These are phyloP conservation scores for Debaryomyces tyrocola DNA, from an alignment of 805 yeast genomes.

Conservation along the genomic window DNA sequence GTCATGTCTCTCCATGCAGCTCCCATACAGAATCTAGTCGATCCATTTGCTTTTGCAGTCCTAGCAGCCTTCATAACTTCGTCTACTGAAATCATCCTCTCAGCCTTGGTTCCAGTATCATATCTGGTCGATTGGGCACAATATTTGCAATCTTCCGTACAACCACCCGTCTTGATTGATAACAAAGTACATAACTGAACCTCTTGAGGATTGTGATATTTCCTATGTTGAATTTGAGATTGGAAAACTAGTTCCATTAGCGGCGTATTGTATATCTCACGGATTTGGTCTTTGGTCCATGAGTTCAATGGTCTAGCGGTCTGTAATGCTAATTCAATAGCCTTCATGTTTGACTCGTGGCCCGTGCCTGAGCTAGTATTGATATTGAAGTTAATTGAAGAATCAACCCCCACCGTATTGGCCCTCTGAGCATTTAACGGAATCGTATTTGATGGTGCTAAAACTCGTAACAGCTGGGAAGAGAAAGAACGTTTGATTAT, in stretches of 20 bases:
- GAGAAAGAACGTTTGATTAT: background rate
- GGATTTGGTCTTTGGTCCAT: conserved; percentile 65
- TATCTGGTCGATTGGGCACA: conserved; percentile 75
- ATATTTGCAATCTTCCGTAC: conserved; percentile 79
- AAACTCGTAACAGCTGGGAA: background rate
- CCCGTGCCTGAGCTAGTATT: background rate
- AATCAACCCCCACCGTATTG: background rate
- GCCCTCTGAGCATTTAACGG: conserved; percentile 1
- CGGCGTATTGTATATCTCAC: conserved; percentile 64
- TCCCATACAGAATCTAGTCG: conserved; percentile 81
- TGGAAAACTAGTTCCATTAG: conserved; percentile 57
- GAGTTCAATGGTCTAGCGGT: conserved; percentile 20
- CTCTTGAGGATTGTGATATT: conserved; percentile 64
- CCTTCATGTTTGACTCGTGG: background rate
- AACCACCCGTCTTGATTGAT: conserved; percentile 78
- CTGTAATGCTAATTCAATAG: conserved; percentile 15
- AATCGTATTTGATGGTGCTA: conserved; percentile 1
- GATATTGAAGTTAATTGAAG: conserved; percentile 7
- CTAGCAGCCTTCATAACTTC: conserved; percentile 64
- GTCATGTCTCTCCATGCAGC: conserved; percentile 88
- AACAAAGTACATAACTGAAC: conserved; percentile 76
- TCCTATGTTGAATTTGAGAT: conserved; percentile 67
- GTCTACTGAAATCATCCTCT: conserved; percentile 58
- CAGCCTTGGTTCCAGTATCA: conserved; percentile 71
- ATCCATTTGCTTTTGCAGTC: conserved; percentile 66